phyloP scores from a whole-genome alignment of 78 protist species.

The Chrysochromulina parva region DNA sequence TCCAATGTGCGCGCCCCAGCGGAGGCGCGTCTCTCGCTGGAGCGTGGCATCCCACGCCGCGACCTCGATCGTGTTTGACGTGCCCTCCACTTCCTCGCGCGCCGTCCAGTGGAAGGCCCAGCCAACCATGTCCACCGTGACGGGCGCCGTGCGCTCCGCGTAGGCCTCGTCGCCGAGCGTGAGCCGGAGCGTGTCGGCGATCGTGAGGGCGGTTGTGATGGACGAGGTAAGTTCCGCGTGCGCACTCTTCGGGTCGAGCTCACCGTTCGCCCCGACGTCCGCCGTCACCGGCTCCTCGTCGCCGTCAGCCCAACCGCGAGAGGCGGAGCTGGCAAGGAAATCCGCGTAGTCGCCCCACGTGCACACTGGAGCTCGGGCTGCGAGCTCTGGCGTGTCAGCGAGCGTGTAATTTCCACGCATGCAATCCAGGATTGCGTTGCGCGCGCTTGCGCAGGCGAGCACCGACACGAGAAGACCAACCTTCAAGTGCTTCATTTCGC shows the following conservation, averaged over 20 bases:
- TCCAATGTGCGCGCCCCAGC: background rate
- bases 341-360: background rate
- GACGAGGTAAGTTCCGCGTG: background rate
- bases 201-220: background rate
- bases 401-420: background rate
- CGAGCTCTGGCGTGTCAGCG: background rate
- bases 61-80: background rate
- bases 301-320: background rate
- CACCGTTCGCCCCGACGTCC: background rate
- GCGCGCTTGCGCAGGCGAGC: too few species aligned
- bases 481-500: too few species aligned
- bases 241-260: background rate
- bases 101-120: background rate
- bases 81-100: background rate
- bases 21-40: background rate
- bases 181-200: background rate
- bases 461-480: too few species aligned
- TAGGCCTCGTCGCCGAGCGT: slow-evolving; percentile 2
- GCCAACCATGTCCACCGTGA: background rate
- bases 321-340: background rate
- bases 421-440: background rate
- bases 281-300: background rate
- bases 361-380: background rate
- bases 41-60: background rate
- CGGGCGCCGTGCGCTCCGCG: background rate